Conservation (phyloP, 2,329 filamentous ascomycete genomes). For the Arthroderma sp. region DNA sequence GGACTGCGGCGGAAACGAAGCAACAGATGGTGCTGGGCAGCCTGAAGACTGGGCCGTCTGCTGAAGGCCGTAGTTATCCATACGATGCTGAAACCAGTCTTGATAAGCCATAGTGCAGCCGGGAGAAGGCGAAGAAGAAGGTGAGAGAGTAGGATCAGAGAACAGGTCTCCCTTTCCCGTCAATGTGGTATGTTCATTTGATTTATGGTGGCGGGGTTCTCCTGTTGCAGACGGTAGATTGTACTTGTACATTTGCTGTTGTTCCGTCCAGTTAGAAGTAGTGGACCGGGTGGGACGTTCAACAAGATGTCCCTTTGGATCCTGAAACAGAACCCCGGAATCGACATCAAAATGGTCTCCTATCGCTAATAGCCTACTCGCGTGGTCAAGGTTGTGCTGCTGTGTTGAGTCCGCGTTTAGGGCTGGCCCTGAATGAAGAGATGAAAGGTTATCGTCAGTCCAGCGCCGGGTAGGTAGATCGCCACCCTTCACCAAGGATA, state of each 20-base stretch:
- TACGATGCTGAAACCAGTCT: conserved; percentile 38
- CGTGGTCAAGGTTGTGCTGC: conserved; percentile 11
- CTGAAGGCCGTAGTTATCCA: conserved; percentile 43
- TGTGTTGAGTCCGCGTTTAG: conserved; percentile 4
- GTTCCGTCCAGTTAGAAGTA: conserved; percentile 19
- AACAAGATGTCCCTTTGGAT: conserved; percentile 12
- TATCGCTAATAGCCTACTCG: conserved; percentile 8
- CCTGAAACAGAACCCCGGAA: conserved; percentile 16
- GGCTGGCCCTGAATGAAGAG: conserved; percentile 15
- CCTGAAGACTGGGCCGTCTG: conserved; percentile 7
- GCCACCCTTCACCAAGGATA: conserved; percentile 10
- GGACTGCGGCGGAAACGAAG: background rate
- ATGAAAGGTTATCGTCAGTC: conserved; percentile 26
- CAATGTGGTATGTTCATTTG: conserved; percentile 29
- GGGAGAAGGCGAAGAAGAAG: conserved; percentile 26
- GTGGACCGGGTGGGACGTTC: conserved; percentile 26
- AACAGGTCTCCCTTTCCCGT: conserved; percentile 35
- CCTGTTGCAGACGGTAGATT: conserved; percentile 24
- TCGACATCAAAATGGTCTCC: conserved; percentile 10
- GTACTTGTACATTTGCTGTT: conserved; percentile 24
- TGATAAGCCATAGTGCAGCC: conserved; percentile 33
- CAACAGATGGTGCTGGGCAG: conserved; percentile 11
- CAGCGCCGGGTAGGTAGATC: conserved; percentile 11
- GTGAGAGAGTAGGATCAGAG: conserved; percentile 31
- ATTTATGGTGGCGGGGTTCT: conserved; percentile 29